Conservation (phyloP, 352 stramenopile genomes). For the Bremia lactucae region DNA sequence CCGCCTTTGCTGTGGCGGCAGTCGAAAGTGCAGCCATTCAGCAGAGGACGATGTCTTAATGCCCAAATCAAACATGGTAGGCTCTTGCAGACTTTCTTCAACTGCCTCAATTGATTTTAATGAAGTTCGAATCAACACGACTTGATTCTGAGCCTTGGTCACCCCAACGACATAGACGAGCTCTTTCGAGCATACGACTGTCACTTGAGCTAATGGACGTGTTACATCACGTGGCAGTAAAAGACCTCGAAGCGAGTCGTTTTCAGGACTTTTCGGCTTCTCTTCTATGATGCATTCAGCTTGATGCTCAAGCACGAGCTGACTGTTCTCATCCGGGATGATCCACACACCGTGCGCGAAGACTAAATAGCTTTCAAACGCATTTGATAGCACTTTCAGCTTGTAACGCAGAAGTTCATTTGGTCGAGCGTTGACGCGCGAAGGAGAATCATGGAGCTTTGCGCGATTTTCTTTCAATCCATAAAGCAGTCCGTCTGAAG, state of each 20-base stretch:
- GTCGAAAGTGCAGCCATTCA: conserved; percentile 54
- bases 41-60: conserved; percentile 20
- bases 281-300: conserved; percentile 23
- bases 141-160: conserved; percentile 25
- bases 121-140: conserved; percentile 32
- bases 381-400: conserved; percentile 55
- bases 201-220: conserved; percentile 25
- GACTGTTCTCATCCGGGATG: conserved; percentile 15
- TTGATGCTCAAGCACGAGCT: conserved; percentile 8
- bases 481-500: conserved; percentile 65
- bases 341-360: conserved; percentile 63
- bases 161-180: conserved; percentile 50
- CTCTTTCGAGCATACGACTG: conserved; percentile 34
- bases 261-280: conserved; percentile 11
- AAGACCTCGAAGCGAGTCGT: conserved; percentile 21
- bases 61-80: conserved; percentile 50
- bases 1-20: conserved; percentile 38
- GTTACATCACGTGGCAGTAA: conserved; percentile 24
- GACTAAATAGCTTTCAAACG: conserved; percentile 32
- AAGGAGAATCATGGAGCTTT: conserved; percentile 21
- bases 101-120: conserved; percentile 46
- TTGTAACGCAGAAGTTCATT: conserved; percentile 74
- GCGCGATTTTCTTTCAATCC: conserved; percentile 32
- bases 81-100: conserved; percentile 58
- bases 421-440: conserved; percentile 34